Percentiles rank a stretch among this genome's conserved stretches.
phyloP scores from a whole-genome alignment of 202 grass and related monocot species.

The Zizania palustris region DNA sequence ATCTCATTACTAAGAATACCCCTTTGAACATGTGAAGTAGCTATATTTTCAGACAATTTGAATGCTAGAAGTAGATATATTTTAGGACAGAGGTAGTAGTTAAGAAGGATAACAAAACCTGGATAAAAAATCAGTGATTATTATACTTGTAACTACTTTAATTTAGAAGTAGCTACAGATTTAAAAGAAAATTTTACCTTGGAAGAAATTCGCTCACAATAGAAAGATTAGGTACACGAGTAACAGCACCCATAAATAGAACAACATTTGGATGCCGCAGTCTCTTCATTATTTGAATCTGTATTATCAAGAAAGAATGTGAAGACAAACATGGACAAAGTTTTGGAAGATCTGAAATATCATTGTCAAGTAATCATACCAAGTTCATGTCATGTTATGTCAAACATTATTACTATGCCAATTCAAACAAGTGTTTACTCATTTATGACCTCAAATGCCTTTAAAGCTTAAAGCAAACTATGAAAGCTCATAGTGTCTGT shows the following conservation, averaged over 20 bases:
- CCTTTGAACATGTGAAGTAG: no score
- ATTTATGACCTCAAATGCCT: constrained; percentile 8
- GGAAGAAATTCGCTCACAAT: constrained; percentile 98
- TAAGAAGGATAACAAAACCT: constrained; percentile 15
- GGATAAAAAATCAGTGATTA: background rate
- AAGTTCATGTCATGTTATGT: background rate
- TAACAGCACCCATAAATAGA: constrained; percentile 98
- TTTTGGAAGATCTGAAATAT: background rate
- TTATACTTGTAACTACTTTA: background rate
- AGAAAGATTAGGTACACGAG: constrained; percentile 82
- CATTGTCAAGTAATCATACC: background rate
- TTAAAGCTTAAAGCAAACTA: background rate
- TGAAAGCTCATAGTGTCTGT: no score
- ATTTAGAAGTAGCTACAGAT: background rate
- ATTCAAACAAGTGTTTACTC: background rate
- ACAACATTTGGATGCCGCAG: constrained; percentile 98
- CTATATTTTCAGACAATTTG: no score
- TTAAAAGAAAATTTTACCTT: constrained; percentile 49
- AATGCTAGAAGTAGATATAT: no score
- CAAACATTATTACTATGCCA: background rate
- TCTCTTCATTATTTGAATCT: constrained; percentile 97
- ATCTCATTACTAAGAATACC: no score
- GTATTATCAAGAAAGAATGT: constrained; percentile 35
- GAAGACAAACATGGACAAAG: background rate
- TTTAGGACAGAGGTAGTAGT: background rate